These are phyloP conservation scores for Cystobasidiaceae sp. DNA, from an alignment of 1,284 basidiomycete species.

Conservation along the genomic window DNA sequence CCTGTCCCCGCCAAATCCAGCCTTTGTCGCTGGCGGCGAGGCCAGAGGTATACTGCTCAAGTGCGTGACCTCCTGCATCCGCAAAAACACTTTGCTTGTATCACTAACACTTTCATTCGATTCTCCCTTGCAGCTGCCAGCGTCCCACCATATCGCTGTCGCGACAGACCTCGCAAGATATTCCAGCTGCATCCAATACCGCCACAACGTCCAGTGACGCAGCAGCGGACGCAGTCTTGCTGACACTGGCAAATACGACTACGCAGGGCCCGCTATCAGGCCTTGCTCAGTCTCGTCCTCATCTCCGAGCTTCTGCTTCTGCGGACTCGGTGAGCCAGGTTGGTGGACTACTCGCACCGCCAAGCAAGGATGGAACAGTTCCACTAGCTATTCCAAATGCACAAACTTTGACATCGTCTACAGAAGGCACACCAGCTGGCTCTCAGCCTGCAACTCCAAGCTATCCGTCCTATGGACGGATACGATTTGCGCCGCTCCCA, in stretches of 20 bases:
- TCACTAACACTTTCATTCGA: not conserved
- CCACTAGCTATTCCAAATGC: not conserved
- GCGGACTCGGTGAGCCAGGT: not conserved
- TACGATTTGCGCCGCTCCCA: constrained; percentile 26
- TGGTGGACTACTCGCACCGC: not conserved
- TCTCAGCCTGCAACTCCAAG: no score
- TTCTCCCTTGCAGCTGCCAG: no score
- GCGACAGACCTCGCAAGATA: no score
- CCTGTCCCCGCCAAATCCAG: constrained; percentile 27
- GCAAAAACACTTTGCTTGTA: not conserved
- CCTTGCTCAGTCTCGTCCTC: not conserved
- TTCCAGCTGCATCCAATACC: no score
- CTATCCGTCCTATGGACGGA: no score
- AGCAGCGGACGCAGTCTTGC: no score
- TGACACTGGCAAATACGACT: no score
- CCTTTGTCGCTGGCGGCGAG: constrained; percentile 27
- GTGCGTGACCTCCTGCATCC: not conserved
- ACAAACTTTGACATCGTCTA: not conserved
- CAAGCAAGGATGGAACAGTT: no score
- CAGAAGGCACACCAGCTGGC: no score
- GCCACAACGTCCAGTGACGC: no score
- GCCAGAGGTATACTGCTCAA: constrained; percentile 27
- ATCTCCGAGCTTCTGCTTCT: constrained; percentile 2
- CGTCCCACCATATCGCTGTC: not conserved
- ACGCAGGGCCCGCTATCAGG: not conserved